Evolutionary conservation across 768 basidiomycete species (phyloP), one percentile per base, ranked within the genome.

Genomic region (Rhizopogon vesiculosus): DNA sequence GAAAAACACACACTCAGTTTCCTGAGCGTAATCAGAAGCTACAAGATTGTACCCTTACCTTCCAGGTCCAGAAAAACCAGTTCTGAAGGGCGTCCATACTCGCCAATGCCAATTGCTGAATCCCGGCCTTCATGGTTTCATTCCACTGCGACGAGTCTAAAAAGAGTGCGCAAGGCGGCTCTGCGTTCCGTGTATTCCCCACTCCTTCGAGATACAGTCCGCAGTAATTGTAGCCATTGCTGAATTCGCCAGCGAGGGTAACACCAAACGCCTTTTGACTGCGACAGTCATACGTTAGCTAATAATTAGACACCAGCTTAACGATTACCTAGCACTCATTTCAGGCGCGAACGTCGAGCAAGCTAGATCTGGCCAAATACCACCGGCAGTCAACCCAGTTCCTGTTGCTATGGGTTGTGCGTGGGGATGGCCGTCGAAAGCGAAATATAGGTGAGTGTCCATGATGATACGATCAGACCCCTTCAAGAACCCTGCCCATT

Each of bases 51-150:
- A 35, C 5, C 15, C 19, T 16, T 22, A 79, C 79, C 78, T 86
- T 88, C 89, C 87, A 89, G 8, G 85, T 88, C 88, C 87, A 90
- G 76, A 80, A 89, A 72, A 85, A 89, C 75, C 76, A 86, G 65
- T 87, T 77, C 59, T 80, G 76, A 57, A 85, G 72, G 2, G 84
- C 81, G 56, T 88, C 86, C 86, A 88, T 88, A 55, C 77, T 76
- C 16, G 81, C 77, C 62, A 78, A 66, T 10, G 77, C 74, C 60
- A 83, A 81, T 60, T 74, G 66, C 70, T 69, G 72, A 29, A 87
- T 63, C n/a, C 83, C 83, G 5, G 69, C 67, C 70, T 83, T 86
- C 64, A 74, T 74, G 12, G 76, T 70, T 51, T 72, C 68, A 56
- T 74, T 74, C 81, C 81, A 89, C 33, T 71, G 77, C 56, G 74